Evolutionary conservation across 2,329 filamentous ascomycete genomes (phyloP).

Genomic region (Venturiaceae sp.): DNA sequence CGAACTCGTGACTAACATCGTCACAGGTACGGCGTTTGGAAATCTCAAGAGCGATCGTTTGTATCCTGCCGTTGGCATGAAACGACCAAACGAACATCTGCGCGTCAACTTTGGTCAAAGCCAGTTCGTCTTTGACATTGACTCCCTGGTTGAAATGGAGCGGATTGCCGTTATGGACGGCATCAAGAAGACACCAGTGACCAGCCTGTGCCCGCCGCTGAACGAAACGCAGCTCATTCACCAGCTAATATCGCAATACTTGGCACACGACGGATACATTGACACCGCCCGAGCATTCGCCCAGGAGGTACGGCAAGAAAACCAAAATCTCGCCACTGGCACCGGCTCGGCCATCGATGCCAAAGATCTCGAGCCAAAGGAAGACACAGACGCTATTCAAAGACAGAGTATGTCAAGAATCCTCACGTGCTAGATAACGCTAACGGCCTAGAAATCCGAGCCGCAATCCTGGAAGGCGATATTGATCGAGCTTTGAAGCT

Average conservation of each 20-base stretch:
- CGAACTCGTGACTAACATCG: not conserved
- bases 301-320: slow-evolving; percentile 67
- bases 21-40: slow-evolving; percentile 59
- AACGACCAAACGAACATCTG: slow-evolving; percentile 50
- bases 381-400: slow-evolving; percentile 79
- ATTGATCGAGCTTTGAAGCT: slow-evolving; percentile 83
- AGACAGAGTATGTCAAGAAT: slow-evolving; percentile 58
- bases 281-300: slow-evolving; percentile 87
- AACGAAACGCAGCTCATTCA: slow-evolving; percentile 74
- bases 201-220: slow-evolving; percentile 50
- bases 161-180: slow-evolving; percentile 48
- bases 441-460: slow-evolving; percentile 62
- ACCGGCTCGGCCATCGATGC: slow-evolving; percentile 23
- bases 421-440: not conserved
- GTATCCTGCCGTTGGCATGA: slow-evolving; percentile 61
- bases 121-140: slow-evolving; percentile 86
- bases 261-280: slow-evolving; percentile 91
- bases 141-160: slow-evolving; percentile 71
- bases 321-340: slow-evolving; percentile 56
- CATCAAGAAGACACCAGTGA: slow-evolving; percentile 51
- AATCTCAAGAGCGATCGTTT: slow-evolving; percentile 53
- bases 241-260: slow-evolving; percentile 73
- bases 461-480: slow-evolving; percentile 81
- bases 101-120: slow-evolving; percentile 55
- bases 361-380: slow-evolving; percentile 56